Conservation (phyloP, 2,329 filamentous ascomycete genomes). For the Peltaster fructicola region DNA sequence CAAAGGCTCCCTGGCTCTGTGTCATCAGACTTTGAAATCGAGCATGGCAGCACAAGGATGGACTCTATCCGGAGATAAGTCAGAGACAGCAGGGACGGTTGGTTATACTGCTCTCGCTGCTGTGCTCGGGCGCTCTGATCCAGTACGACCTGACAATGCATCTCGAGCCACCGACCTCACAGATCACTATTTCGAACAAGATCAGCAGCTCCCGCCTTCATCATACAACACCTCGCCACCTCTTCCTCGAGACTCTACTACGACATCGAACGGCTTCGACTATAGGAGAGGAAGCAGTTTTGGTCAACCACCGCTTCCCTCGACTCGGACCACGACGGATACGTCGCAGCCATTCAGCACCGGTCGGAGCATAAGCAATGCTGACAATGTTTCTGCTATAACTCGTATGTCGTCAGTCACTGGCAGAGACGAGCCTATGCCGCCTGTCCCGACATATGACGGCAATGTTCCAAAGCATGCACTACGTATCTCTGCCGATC, state of each 20-base stretch:
- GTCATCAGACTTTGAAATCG: constrained; percentile 44
- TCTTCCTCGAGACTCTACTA: constrained; percentile 4
- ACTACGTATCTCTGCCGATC: constrained; percentile 29
- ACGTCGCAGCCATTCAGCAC: constrained; percentile 2
- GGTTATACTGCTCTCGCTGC: constrained; percentile 51
- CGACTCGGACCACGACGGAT: background rate
- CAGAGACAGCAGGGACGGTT: constrained; percentile 43
- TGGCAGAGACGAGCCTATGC: background rate
- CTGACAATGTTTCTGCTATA: background rate
- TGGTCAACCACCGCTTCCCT: background rate
- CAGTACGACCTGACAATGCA: constrained; percentile 15
- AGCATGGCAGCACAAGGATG: constrained; percentile 35
- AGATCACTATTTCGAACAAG: constrained; percentile 4
- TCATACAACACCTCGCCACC: constrained; percentile 1
- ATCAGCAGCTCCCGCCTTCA: background rate
- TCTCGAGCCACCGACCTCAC: constrained; percentile 10
- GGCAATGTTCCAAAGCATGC: constrained; percentile 18
- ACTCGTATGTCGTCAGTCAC: background rate
- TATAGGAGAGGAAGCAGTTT: background rate
- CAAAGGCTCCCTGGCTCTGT: constrained; percentile 37
- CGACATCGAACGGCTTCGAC: constrained; percentile 3
- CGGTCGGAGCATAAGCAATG: background rate
- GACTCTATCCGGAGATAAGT: constrained; percentile 39
- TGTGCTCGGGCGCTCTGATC: constrained; percentile 38
- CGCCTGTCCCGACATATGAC: constrained; percentile 1